A percentile compares a stretch with the other conserved stretches of the same genome.
Evolutionary conservation across 192 early-diverging fungal species (phyloP).

Genomic region (Backusella psychrophila): DNA sequence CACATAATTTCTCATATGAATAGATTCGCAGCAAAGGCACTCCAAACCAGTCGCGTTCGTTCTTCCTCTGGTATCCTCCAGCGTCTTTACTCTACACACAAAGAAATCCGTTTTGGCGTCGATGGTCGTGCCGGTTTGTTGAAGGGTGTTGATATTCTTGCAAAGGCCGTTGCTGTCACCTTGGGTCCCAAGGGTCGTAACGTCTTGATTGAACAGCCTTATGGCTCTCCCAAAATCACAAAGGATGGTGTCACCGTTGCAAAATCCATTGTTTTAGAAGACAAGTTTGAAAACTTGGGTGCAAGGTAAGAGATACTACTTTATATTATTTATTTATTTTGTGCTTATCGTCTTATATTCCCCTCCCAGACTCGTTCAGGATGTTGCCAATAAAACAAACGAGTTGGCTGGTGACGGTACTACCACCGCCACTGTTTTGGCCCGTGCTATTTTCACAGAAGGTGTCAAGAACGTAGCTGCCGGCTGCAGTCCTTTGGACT

Average conservation of each 20-base stretch:
- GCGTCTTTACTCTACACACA: slow-evolving; percentile 82
- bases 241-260: slow-evolving; percentile 99
- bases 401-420: slow-evolving; percentile 98
- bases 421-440: slow-evolving; percentile 96
- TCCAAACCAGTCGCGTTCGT: slow-evolving; percentile 7
- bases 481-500: slow-evolving; percentile 98
- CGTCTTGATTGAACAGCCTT: slow-evolving; percentile 97
- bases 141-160: slow-evolving; percentile 93
- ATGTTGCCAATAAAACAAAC: slow-evolving; percentile 99
- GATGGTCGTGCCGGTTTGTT: slow-evolving; percentile 90
- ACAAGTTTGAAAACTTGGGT: slow-evolving; percentile 99
- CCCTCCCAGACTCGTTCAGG: slow-evolving; percentile 79
- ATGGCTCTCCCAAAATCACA: slow-evolving; percentile 98
- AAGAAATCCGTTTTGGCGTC: slow-evolving; percentile 95
- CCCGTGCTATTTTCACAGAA: slow-evolving; percentile 97
- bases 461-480: slow-evolving; percentile 98
- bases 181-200: slow-evolving; percentile 99
- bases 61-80: slow-evolving; percentile 23
- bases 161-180: slow-evolving; percentile 98
- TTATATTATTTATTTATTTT: neutral
- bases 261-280: slow-evolving; percentile 92
- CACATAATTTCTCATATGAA: slow-evolving; percentile 14
- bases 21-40: slow-evolving; percentile 28
- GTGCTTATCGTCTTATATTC: too few relatives aligned
- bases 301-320: slow-evolving; percentile 54